phyloP scores from a whole-genome alignment of 176 grass and related monocot genomes.

The Saccharum spontaneum region DNA sequence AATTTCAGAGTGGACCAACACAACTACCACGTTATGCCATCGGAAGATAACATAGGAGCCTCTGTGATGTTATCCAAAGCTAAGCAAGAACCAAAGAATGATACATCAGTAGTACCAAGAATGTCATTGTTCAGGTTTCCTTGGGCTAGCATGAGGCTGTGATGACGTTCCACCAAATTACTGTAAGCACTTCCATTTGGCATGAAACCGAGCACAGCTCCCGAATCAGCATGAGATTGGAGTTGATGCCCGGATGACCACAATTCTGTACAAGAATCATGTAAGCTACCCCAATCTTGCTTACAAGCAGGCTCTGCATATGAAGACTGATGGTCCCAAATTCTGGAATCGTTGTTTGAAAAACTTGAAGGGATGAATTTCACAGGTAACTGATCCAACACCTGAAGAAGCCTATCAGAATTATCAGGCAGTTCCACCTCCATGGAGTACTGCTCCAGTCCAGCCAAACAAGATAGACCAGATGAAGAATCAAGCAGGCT shows the following conservation, averaged over 20 bases:
- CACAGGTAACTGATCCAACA: conserved; percentile 35
- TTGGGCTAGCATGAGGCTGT: conserved; percentile 21
- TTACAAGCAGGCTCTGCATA: conserved; percentile 39
- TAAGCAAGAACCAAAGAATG: conserved; percentile 29
- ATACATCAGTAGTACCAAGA: conserved; percentile 26
- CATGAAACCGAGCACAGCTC: conserved; percentile 9
- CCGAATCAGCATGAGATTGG: conserved; percentile 30
- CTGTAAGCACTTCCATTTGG: conserved; percentile 30
- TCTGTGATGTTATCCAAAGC: conserved; percentile 31
- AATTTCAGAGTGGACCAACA: conserved; percentile 24
- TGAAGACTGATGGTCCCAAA: conserved; percentile 28
- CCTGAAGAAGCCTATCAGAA: conserved; percentile 26
- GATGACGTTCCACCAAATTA: conserved; percentile 27
- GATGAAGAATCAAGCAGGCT: conserved; percentile 15
- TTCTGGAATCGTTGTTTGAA: conserved; percentile 15
- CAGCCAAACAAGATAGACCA: conserved; percentile 34
- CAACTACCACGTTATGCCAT: conserved; percentile 36
- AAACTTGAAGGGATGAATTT: conserved; percentile 29
- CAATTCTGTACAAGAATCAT: conserved; percentile 21
- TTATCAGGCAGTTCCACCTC: conserved; percentile 29
- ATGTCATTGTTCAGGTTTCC: conserved; percentile 7
- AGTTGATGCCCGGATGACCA: conserved; percentile 30
- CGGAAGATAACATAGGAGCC: conserved; percentile 3
- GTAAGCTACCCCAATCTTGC: conserved; percentile 14
- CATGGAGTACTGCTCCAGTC: conserved; percentile 10